Evolutionary conservation across 805 yeast genomes (phyloP), one percentile per base, ranked within the genome.

Genomic region (Saccharomyces paradoxus): DNA sequence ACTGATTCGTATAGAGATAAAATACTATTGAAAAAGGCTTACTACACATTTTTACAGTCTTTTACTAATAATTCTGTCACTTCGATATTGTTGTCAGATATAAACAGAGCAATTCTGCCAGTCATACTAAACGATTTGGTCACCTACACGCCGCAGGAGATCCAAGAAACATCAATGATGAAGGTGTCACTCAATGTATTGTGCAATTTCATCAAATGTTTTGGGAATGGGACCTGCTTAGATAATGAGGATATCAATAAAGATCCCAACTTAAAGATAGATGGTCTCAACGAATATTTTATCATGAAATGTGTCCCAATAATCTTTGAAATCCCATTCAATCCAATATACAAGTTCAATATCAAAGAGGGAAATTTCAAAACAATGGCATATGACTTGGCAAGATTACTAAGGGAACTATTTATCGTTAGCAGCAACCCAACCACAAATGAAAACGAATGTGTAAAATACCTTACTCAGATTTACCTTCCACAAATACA

Each of bases 341-440:
- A 86, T 60, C 79, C 83, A 37, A 78, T 79, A 31, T 68, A 68
- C 50, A 78, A 77, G 41, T 83, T 85, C 62, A 81, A 85, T 63
- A 73, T 83, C 50, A 81, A 82, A 59, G 96, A 90, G 68, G 96
- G 96, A 4, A 91, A 88, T 66, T 81, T 80, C 60, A 78, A 92
- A 63, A 77, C 84, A 56, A 77, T 87, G 41, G 84, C 89, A 1
- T 81, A 82, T 59, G 99, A 92, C 64, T 74, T 88, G 13, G 81
- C 94, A 0, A 74, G 81, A 48, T 72, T 89, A 24, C 79, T 91
- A 66, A 86, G 82, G 60, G 77, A 86, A 1, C 74, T 87, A 57
- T 84, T 75, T 58, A 74, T 73, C 5, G 65, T 63, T 44, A 66
- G 66, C 50, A 64, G 61, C 4, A 59, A 58, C 2, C 52, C 60